Percentiles rank a stretch among this genome's conserved stretches.
phyloP scores from a whole-genome alignment of 768 basidiomycete species.

The Leccinum variicolor region DNA sequence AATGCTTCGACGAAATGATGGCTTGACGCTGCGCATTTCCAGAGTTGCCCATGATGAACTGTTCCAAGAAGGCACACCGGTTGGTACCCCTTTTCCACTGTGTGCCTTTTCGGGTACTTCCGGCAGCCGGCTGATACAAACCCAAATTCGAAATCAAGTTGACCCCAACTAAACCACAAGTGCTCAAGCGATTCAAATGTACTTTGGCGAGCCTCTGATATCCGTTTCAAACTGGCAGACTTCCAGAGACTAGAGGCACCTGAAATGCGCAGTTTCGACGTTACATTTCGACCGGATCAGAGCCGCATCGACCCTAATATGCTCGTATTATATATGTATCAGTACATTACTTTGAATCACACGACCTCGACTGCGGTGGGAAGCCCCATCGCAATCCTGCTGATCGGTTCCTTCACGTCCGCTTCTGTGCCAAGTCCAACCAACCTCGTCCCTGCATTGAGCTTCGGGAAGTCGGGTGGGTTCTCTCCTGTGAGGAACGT shows the following conservation, averaged over 20 bases:
- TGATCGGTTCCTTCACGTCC: constrained; percentile 36
- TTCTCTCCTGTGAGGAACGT: constrained; percentile 56
- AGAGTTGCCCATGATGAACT: not conserved
- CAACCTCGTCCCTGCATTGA: constrained; percentile 38
- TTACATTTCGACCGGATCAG: too few relatives aligned
- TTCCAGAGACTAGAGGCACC: too few relatives aligned
- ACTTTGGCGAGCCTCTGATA: not conserved
- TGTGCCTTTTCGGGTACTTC: too few relatives aligned
- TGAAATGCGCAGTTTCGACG: too few relatives aligned
- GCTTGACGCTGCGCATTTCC: constrained; percentile 18
- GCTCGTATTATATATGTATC: too few relatives aligned
- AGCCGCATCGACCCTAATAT: too few relatives aligned
- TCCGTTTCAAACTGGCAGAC: not conserved
- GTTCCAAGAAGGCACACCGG: too few relatives aligned
- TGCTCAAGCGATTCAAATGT: not conserved
- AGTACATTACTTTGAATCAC: not conserved
- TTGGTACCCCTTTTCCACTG: too few relatives aligned
- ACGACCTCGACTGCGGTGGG: constrained; percentile 13
- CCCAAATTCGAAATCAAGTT: too few relatives aligned
- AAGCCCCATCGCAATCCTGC: constrained; percentile 46
- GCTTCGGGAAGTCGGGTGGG: constrained; percentile 69
- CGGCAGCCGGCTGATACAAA: too few relatives aligned
- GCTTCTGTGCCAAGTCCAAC: constrained; percentile 37
- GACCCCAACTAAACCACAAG: too few relatives aligned
- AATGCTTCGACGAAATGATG: constrained; percentile 37